Conservation (phyloP, 2,329 filamentous ascomycete genomes). For the Paecilomyces fulvus region DNA sequence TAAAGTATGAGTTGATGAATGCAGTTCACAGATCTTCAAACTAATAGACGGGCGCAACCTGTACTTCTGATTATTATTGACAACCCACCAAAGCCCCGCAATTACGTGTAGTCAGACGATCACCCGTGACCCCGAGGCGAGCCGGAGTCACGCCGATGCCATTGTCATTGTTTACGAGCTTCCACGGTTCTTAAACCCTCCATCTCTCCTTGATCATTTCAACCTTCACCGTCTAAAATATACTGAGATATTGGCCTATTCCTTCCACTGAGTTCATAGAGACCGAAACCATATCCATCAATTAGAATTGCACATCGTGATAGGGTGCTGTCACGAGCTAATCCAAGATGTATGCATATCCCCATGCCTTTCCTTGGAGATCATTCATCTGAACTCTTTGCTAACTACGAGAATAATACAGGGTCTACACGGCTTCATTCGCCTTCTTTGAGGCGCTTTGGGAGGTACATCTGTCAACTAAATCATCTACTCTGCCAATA, state of each 20-base stretch:
- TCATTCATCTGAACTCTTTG: not conserved
- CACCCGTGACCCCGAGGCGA: not conserved
- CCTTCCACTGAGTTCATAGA: not conserved
- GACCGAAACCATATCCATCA: not conserved
- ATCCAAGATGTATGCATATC: not conserved
- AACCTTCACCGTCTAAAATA: not conserved
- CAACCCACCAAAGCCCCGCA: not conserved
- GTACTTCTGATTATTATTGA: not conserved
- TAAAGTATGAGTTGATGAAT: too few relatives aligned
- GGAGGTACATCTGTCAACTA: constrained; percentile 50
- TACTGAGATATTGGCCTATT: not conserved
- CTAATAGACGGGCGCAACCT: not conserved
- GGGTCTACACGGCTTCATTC: constrained; percentile 61
- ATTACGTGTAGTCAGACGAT: not conserved
- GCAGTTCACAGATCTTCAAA: too few relatives aligned
- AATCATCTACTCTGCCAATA: constrained; percentile 2
- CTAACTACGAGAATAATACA: constrained; percentile 4
- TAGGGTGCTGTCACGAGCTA: not conserved
- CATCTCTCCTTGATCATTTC: not conserved
- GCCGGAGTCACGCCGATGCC: not conserved
- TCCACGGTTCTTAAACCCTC: not conserved
- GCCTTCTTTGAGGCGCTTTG: constrained; percentile 77
- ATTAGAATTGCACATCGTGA: not conserved
- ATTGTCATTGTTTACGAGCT: not conserved
- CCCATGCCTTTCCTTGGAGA: not conserved